These are phyloP conservation scores for Mimosa pudica DNA, from an alignment of 306 rosid species.

Conservation along the genomic window DNA sequence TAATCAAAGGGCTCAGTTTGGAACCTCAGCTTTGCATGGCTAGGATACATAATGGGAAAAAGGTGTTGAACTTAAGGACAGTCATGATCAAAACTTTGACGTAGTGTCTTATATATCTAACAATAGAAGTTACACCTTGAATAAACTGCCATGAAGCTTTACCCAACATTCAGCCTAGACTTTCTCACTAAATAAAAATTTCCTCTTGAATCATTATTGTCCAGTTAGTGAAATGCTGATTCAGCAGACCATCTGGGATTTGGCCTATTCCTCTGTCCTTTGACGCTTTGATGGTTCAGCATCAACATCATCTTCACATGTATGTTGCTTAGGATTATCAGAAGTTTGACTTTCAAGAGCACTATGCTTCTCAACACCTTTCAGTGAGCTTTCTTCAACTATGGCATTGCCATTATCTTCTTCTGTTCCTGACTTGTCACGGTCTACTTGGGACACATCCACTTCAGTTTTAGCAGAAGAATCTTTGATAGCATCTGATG, in stretches of 20 bases:
- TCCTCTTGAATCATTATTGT: constrained; percentile 41
- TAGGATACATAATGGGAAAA: constrained; percentile 24
- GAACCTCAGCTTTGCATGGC: constrained; percentile 35
- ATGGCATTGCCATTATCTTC: constrained; percentile 40
- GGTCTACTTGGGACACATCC: constrained; percentile 52
- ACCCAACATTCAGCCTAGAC: constrained; percentile 43
- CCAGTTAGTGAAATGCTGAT: constrained; percentile 54
- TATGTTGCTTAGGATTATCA: constrained; percentile 44
- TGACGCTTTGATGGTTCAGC: constrained; percentile 62
- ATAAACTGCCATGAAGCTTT: constrained; percentile 38
- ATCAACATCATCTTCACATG: constrained; percentile 41
- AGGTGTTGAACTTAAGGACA: constrained; percentile 26
- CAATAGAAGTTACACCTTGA: constrained; percentile 32
- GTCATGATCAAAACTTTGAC: constrained; percentile 40
- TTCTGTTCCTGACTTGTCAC: constrained; percentile 36
- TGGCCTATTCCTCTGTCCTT: constrained; percentile 54
- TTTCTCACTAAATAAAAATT: constrained; percentile 41
- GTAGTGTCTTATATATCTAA: constrained; percentile 23
- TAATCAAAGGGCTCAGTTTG: constrained; percentile 29
- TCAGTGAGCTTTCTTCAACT: constrained; percentile 36
- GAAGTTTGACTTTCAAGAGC: constrained; percentile 42
- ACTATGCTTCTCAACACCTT: constrained; percentile 46
- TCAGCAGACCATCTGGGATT: constrained; percentile 35
- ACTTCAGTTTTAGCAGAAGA: constrained; percentile 55
- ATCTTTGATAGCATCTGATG: constrained; percentile 50